These are phyloP conservation scores for Mollisiaceae sp. DNA, from an alignment of 2,329 filamentous ascomycete genomes.

Conservation along the genomic window DNA sequence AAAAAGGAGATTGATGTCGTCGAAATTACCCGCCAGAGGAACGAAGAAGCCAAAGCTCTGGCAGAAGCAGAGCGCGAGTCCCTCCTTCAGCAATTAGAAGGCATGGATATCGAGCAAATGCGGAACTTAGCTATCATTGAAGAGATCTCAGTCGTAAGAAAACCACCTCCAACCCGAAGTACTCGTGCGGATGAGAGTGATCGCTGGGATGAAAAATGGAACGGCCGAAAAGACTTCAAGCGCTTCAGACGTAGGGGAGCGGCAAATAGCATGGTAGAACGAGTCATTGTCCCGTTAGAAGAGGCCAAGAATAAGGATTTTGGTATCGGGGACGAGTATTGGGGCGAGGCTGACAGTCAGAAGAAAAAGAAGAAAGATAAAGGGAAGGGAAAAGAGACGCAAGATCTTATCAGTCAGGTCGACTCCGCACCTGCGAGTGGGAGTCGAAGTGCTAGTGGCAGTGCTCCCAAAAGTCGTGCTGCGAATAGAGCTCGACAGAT, in stretches of 20 bases:
- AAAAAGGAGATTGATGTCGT: slow-evolving; percentile 63
- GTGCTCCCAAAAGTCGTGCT: slow-evolving; percentile 12
- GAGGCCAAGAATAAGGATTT: slow-evolving; percentile 63
- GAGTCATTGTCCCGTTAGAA: slow-evolving; percentile 64
- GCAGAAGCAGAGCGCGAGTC: slow-evolving; percentile 59
- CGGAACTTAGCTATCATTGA: slow-evolving; percentile 78
- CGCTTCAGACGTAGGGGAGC: slow-evolving; percentile 72
- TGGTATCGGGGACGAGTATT: slow-evolving; percentile 64
- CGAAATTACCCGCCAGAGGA: slow-evolving; percentile 64
- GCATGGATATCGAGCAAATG: slow-evolving; percentile 73
- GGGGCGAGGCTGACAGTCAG: slow-evolving; percentile 48
- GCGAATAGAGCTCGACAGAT: slow-evolving; percentile 16
- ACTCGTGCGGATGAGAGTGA: slow-evolving; percentile 52
- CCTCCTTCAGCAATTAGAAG: slow-evolving; percentile 61
- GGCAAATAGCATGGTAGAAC: slow-evolving; percentile 37
- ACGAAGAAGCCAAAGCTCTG: slow-evolving; percentile 67
- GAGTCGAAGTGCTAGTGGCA: neutral
- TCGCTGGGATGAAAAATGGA: slow-evolving; percentile 88
- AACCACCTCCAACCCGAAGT: slow-evolving; percentile 35
- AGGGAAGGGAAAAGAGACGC: slow-evolving; percentile 32
- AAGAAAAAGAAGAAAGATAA: slow-evolving; percentile 43
- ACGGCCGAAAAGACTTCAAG: slow-evolving; percentile 96
- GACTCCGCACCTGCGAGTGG: slow-evolving; percentile 16
- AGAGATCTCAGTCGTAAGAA: slow-evolving; percentile 67
- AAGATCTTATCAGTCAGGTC: slow-evolving; percentile 20